Base-by-base conservation (phyloP, 345 rosid species). In the Adansonia digitata region DNA sequence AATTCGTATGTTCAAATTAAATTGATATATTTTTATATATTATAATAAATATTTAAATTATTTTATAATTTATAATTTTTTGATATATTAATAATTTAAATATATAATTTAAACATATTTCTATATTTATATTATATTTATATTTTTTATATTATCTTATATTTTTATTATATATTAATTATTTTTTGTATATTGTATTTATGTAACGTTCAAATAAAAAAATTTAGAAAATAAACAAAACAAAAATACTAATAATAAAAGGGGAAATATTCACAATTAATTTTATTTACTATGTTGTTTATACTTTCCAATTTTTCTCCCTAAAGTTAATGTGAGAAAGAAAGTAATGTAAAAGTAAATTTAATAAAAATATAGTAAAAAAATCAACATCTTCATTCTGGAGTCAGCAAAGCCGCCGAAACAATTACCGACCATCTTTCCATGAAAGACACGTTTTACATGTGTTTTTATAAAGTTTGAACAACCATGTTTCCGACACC, bases 401-500 rank as follows among this genome's bases (percentile, higher is more conserved):
- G 52, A 48, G 42, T 18, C 27, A 11, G 73, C 42, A 10, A 1
- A 29, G 73, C 71, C 71, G 55, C 55, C 71, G 17, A 20, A 31
- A 26, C 29, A 40, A 11, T 22, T 40, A 34, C 34, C 70, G 70
- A 40, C 59, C 73, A 69, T 34, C 14, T 69, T 69, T 59, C 59
- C 1, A 49, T 1, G 35, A 69, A 69, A 26, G 5, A 11, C 57
- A 37, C 59, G 7, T 10, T 29, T 63, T 2, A 49, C 59, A 49
- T 4, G 5, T 22, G 37, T 5, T 17, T 15, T 72, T 42, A 59
- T 5, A 65, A 73, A 5, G 53, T 13, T 26, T 64, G 18, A 46
- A 62, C 72, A 13, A 27, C 74, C 13, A 53, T 45, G 77, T 76
- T 73, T 7, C 75, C 78, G 2, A 51, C 59, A 34, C 55, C 76